phyloP scores from a whole-genome alignment of 2,329 filamentous ascomycete genomes.

The Ophiostoma ips region DNA sequence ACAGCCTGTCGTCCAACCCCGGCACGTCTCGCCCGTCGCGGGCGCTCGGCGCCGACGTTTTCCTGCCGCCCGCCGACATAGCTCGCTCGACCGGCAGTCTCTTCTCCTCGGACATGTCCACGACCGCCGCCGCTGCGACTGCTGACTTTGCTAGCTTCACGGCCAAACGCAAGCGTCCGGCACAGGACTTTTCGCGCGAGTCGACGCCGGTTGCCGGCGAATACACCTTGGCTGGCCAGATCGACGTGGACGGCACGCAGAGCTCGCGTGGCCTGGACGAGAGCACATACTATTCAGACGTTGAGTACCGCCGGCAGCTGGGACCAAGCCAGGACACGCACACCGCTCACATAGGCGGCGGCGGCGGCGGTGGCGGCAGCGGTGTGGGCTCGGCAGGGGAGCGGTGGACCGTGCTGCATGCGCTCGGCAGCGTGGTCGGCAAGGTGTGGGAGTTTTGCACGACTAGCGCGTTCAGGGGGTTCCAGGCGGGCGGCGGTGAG shows the following conservation, averaged over 20 bases:
- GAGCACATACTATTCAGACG: constrained; percentile 43
- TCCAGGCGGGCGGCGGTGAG: constrained; percentile 70
- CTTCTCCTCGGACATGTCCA: constrained; percentile 24
- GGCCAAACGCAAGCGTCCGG: constrained; percentile 32
- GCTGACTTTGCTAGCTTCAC: constrained; percentile 11
- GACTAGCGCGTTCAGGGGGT: constrained; percentile 60
- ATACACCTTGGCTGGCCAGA: constrained; percentile 41
- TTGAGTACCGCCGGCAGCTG: constrained; percentile 39
- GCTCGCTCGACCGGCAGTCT: constrained; percentile 25
- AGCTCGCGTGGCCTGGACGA: constrained; percentile 28
- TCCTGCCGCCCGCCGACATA: constrained; percentile 21
- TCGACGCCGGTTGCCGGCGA: constrained; percentile 22
- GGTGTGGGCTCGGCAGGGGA: constrained; percentile 30
- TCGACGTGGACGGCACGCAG: constrained; percentile 31
- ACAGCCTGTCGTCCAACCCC: constrained; percentile 10
- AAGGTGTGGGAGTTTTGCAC: constrained; percentile 80
- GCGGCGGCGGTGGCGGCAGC: background rate
- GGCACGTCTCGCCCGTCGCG: constrained; percentile 7
- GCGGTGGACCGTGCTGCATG: constrained; percentile 33
- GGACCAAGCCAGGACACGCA: constrained; percentile 28
- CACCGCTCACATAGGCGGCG: background rate
- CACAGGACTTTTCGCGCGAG: constrained; percentile 19
- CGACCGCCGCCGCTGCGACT: constrained; percentile 12
- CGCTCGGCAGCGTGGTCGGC: constrained; percentile 54
- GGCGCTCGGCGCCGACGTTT: constrained; percentile 20